These are phyloP conservation scores for Suillus spraguei DNA, from an alignment of 768 basidiomycete genomes.

Conservation along the genomic window DNA sequence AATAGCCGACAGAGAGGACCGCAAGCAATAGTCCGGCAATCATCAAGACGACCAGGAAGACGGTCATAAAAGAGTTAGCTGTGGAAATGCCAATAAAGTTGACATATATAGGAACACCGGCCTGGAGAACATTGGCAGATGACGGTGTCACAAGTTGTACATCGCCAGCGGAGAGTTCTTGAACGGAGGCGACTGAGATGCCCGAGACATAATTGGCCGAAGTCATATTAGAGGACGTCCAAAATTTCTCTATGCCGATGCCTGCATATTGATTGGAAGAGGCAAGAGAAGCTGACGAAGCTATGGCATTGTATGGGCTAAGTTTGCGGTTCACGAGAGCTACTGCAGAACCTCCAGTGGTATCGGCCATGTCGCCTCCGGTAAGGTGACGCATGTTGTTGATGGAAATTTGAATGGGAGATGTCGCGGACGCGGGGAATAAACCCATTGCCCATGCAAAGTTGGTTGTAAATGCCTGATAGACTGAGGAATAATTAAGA, in stretches of 20 bases:
- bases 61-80: conserved; percentile 88
- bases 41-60: conserved; percentile 77
- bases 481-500: conserved; percentile 87
- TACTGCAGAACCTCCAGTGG: conserved; percentile 60
- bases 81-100: conserved; percentile 78
- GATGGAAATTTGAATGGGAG: conserved; percentile 74
- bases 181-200: conserved; percentile 22
- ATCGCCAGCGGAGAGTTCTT: conserved; percentile 31
- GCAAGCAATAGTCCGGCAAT: conserved; percentile 60
- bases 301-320: conserved; percentile 69
- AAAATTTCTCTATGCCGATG: conserved; percentile 15
- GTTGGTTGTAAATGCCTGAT: conserved; percentile 80
- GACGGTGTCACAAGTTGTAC: conserved; percentile 68
- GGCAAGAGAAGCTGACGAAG: conserved; percentile 1
- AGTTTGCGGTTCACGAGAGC: conserved; percentile 79
- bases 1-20: conserved; percentile 55
- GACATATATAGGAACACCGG: conserved; percentile 82
- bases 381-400: conserved; percentile 82
- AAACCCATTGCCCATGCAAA: conserved; percentile 90
- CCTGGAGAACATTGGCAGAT: conserved; percentile 69
- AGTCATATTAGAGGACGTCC: conserved; percentile 16
- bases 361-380: conserved; percentile 71
- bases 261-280: conserved; percentile 7
- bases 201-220: conserved; percentile 11
- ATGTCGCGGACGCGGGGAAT: conserved; percentile 52